A percentile compares a stretch with the other conserved stretches of the same genome.
Evolutionary conservation across 2,329 filamentous ascomycete species (phyloP).

Genomic region (Arachnomyces sp.): DNA sequence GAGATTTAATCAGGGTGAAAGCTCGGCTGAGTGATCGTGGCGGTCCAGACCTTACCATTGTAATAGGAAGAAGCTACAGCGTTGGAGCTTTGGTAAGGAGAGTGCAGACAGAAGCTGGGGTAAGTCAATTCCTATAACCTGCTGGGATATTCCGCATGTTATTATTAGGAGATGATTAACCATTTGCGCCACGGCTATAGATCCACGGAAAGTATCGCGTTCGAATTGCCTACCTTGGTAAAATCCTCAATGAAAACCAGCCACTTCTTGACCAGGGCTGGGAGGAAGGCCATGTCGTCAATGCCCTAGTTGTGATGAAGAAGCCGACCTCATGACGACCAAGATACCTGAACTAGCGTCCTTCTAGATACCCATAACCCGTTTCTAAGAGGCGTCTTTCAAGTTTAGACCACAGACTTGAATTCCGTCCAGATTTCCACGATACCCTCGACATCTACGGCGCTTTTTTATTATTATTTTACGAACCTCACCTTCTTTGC

Average conservation of each 20-base stretch:
- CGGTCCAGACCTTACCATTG: conserved; percentile 55
- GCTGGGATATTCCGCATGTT: no score
- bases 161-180: background rate
- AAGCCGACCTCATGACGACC: conserved; percentile 10
- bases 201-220: conserved; percentile 54
- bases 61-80: conserved; percentile 53
- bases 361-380: background rate
- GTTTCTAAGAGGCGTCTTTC: conserved; percentile 3
- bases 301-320: conserved; percentile 57
- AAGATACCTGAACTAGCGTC: background rate
- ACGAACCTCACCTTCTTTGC: no score
- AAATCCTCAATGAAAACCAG: conserved; percentile 62
- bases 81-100: conserved; percentile 57
- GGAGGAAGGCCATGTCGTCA: conserved; percentile 67
- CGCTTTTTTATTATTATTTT: no score
- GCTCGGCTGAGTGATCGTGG: conserved; percentile 60
- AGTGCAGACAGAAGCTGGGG: conserved; percentile 56
- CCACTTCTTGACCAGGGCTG: conserved; percentile 65
- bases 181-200: conserved; percentile 31
- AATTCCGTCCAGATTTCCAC: no score
- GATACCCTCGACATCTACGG: no score
- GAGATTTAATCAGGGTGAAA: conserved; percentile 50
- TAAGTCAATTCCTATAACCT: conserved; percentile 35
- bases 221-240: conserved; percentile 72
- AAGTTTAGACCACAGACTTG: no score